phyloP scores from a whole-genome alignment of 192 early-diverging fungal genomes.

The Spinellus fusiger region DNA sequence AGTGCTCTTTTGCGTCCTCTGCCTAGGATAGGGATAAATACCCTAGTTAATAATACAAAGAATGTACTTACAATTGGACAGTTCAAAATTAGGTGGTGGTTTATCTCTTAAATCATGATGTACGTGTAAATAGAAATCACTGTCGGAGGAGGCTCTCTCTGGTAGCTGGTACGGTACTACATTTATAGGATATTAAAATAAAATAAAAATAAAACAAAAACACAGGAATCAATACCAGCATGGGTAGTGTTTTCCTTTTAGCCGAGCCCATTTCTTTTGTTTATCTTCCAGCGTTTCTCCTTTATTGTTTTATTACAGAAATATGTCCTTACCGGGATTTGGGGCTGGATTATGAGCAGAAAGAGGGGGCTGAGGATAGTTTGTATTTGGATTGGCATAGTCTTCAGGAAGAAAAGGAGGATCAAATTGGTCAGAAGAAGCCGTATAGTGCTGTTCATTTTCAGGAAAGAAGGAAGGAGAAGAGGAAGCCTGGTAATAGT shows the following conservation, averaged over 20 bases:
- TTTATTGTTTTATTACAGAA: neutral
- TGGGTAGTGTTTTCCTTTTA: too few relatives aligned
- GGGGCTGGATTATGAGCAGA: constrained; percentile 21
- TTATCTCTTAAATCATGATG: constrained; percentile 18
- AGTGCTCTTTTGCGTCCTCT: constrained; percentile 71
- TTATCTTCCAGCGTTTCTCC: too few relatives aligned
- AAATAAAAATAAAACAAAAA: too few relatives aligned
- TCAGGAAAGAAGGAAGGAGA: too few relatives aligned
- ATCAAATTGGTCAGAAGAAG: neutral
- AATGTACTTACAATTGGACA: constrained; percentile 38
- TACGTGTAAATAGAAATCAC: constrained; percentile 18
- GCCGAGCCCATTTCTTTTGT: too few relatives aligned
- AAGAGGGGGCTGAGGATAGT: constrained; percentile 21
- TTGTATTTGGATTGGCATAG: constrained; percentile 6
- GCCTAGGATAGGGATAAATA: constrained; percentile 2
- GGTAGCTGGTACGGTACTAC: neutral
- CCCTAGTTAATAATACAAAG: neutral
- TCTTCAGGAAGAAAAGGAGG: neutral
- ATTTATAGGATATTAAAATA: too few relatives aligned
- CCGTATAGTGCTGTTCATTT: too few relatives aligned
- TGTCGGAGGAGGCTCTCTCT: neutral
- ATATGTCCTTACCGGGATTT: neutral
- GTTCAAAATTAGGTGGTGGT: constrained; percentile 34
- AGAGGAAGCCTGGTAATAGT: too few relatives aligned
- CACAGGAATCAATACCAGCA: too few relatives aligned